These are phyloP conservation scores for Fraxinus latifolia DNA, from an alignment of 305 asterid species.

Conservation along the genomic window DNA sequence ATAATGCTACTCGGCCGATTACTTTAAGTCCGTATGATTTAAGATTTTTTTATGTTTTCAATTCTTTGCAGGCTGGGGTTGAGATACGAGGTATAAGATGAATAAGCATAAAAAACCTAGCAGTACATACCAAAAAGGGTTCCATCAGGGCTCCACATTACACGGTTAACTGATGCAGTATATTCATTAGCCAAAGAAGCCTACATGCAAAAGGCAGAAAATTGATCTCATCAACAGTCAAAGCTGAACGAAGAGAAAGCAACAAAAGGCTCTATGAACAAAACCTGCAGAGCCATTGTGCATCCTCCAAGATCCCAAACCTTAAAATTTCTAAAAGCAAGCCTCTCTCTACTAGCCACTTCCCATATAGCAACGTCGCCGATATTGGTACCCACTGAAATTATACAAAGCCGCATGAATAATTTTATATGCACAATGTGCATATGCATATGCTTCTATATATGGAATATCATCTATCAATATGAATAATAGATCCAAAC, in stretches of 20 bases:
- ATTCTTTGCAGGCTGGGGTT: not conserved
- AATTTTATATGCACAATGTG: not conserved
- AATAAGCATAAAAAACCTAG: not conserved
- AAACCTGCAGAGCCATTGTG: slow-evolving; percentile 58
- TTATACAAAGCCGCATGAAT: not conserved
- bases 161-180: slow-evolving; percentile 65
- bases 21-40: not conserved
- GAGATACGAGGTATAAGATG: not conserved
- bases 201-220: slow-evolving; percentile 32
- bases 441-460: not conserved
- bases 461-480: not conserved
- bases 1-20: not conserved
- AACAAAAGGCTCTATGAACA: not conserved
- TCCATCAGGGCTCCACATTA: slow-evolving; percentile 71
- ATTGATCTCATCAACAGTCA: not conserved
- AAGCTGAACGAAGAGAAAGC: slow-evolving; percentile 17
- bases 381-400: slow-evolving; percentile 61
- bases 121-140: slow-evolving; percentile 44
- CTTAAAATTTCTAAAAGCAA: slow-evolving; percentile 41
- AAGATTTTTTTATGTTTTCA: not conserved
- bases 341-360: slow-evolving; percentile 46
- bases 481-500: not conserved
- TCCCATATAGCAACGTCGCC: slow-evolving; percentile 70
- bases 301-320: slow-evolving; percentile 56
- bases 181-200: slow-evolving; percentile 57